Percentiles rank a stretch among this genome's conserved stretches.
These are phyloP conservation scores for Allomyces javanicus DNA, from an alignment of 192 early-diverging fungal genomes.

Conservation along the genomic window DNA sequence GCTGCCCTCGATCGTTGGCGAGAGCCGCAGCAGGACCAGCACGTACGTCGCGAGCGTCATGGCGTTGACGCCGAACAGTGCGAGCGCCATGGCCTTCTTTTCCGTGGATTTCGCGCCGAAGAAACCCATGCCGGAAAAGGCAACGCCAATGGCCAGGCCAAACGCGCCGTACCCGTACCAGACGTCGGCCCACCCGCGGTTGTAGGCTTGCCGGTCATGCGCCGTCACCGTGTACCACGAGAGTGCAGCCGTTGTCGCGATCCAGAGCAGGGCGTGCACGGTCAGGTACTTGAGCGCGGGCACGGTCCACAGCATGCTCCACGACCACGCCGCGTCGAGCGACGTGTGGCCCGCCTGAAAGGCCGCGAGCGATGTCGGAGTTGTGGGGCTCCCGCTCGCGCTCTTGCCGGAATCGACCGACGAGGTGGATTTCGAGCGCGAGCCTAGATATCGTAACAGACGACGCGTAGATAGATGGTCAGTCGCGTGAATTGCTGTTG, in stretches of 20 bases:
- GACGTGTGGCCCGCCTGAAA: no score
- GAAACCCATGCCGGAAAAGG: conserved; percentile 9
- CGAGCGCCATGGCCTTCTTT: conserved; percentile 8
- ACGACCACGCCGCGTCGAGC: background rate
- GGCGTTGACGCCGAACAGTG: conserved; percentile 2
- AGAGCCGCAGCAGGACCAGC: conserved; percentile 5
- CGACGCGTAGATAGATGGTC: no score
- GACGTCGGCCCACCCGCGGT: conserved; percentile 11
- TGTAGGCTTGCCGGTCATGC: conserved; percentile 4
- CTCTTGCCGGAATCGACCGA: no score
- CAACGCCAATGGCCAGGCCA: conserved; percentile 6
- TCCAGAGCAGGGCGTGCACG: conserved; percentile 11
- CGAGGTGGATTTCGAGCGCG: no score
- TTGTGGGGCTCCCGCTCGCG: no score
- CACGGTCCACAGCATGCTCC: background rate
- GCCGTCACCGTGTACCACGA: conserved; percentile 6
- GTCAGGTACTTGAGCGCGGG: conserved; percentile 5
- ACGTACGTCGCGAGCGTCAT: conserved; percentile 7
- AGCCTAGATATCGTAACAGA: no score
- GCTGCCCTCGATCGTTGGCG: conserved; percentile 5
- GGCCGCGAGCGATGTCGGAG: no score
- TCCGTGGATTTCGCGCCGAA: conserved; percentile 3
- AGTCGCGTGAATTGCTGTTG: no score
- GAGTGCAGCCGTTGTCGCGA: background rate
- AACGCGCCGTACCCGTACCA: conserved; percentile 8